Percentiles rank a stretch among this genome's conserved stretches.
Evolutionary conservation across 495 filamentous ascomycete genomes (phyloP).

Genomic region (Penicillium argentinense): DNA sequence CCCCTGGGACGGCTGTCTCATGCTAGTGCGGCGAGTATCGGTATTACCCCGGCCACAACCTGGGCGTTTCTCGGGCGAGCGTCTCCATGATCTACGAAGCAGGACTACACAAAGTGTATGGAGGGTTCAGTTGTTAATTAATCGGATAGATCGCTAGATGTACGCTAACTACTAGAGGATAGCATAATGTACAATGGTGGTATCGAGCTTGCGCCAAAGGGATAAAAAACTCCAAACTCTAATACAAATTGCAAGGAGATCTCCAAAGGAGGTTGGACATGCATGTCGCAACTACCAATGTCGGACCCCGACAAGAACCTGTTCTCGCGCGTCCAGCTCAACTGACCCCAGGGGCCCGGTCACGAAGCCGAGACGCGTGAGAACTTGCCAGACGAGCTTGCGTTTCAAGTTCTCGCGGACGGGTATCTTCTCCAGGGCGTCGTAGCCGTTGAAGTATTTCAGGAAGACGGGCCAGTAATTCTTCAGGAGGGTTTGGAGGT

Average conservation of each 20-base stretch:
- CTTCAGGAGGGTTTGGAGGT: slow-evolving; percentile 53
- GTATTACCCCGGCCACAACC: slow-evolving; percentile 11
- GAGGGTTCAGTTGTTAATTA: too few species aligned
- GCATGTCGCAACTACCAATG: slow-evolving; percentile 37
- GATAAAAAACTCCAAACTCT: neutral
- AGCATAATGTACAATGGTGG: too few species aligned
- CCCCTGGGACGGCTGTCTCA: slow-evolving; percentile 3
- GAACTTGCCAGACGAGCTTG: slow-evolving; percentile 73
- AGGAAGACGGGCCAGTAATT: slow-evolving; percentile 54
- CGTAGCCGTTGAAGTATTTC: slow-evolving; percentile 84
- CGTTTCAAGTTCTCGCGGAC: slow-evolving; percentile 80
- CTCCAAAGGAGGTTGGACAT: too few species aligned
- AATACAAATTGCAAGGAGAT: neutral
- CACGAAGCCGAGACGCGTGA: slow-evolving; percentile 38
- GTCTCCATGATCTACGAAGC: too few species aligned
- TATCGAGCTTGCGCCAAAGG: too few species aligned
- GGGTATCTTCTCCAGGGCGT: slow-evolving; percentile 84
- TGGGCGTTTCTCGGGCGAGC: neutral
- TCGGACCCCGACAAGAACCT: slow-evolving; percentile 43
- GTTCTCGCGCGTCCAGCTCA: slow-evolving; percentile 37
- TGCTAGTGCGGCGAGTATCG: slow-evolving; percentile 12
- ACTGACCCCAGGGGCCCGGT: slow-evolving; percentile 31
- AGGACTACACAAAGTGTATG: too few species aligned
- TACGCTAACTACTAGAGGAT: too few species aligned
- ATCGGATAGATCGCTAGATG: too few species aligned